A percentile compares a stretch with the other conserved stretches of the same genome.
Evolutionary conservation across 2,329 filamentous ascomycete species (phyloP).

Genomic region (Pseudocercospora pini-densiflorae): DNA sequence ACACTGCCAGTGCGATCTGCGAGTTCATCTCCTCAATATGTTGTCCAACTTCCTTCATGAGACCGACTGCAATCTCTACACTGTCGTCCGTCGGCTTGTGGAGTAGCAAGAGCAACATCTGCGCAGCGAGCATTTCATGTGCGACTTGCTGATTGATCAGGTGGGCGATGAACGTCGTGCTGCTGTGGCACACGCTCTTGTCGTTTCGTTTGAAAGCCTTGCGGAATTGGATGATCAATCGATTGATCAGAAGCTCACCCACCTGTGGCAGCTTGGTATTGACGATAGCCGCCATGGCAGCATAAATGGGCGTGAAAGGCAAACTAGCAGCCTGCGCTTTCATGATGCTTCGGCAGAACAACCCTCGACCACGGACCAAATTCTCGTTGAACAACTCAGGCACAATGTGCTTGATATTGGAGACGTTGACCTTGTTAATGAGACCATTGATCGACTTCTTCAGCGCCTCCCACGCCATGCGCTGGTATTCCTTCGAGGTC

Average conservation of each 20-base stretch:
- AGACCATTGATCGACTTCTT: slow-evolving; percentile 99
- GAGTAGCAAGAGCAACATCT: slow-evolving; percentile 88
- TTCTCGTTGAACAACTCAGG: slow-evolving; percentile 97
- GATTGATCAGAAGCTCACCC: slow-evolving; percentile 84
- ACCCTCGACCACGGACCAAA: slow-evolving; percentile 82
- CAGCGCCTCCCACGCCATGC: slow-evolving; percentile 98
- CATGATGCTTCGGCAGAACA: slow-evolving; percentile 97
- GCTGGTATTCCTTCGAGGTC: slow-evolving; percentile 94
- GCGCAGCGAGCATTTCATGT: slow-evolving; percentile 89
- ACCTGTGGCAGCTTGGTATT: slow-evolving; percentile 97
- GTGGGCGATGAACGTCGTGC: slow-evolving; percentile 93
- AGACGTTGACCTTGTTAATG: slow-evolving; percentile 99
- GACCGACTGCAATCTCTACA: slow-evolving; percentile 93
- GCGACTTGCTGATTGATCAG: slow-evolving; percentile 95
- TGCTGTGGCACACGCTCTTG: slow-evolving; percentile 91
- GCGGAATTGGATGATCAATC: slow-evolving; percentile 88
- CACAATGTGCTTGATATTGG: slow-evolving; percentile 97
- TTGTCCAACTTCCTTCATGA: slow-evolving; percentile 91
- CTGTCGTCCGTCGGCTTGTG: slow-evolving; percentile 97
- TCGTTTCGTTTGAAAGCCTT: slow-evolving; percentile 97
- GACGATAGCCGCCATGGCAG: slow-evolving; percentile 92
- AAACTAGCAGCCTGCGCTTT: slow-evolving; percentile 96
- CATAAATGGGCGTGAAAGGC: slow-evolving; percentile 95
- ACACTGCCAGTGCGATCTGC: slow-evolving; percentile 84
- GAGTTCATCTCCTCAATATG: slow-evolving; percentile 95